Conservation (phyloP, 805 yeast genomes). For the Zygotorulaspora sp. region DNA sequence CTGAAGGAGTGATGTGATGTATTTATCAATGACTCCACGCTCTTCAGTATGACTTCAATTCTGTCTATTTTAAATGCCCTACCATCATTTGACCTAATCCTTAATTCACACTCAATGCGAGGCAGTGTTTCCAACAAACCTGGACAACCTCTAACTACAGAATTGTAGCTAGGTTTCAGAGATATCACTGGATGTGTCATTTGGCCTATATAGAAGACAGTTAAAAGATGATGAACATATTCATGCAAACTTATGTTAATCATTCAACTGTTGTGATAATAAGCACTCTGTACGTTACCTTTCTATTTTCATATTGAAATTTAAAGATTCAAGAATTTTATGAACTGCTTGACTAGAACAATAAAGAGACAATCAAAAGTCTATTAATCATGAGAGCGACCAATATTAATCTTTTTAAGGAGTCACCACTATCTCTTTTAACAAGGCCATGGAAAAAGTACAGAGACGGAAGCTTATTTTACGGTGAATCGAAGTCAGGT, state of each 20-base stretch:
- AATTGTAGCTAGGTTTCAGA: slow-evolving; percentile 47
- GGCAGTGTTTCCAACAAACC: slow-evolving; percentile 62
- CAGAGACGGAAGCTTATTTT: slow-evolving; percentile 78
- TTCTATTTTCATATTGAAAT: neutral
- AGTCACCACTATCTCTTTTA: slow-evolving; percentile 44
- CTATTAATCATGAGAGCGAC: slow-evolving; percentile 63
- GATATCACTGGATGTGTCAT: slow-evolving; percentile 35
- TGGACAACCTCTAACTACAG: slow-evolving; percentile 62
- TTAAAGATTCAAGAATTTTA: too few species aligned
- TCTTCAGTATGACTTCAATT: slow-evolving; percentile 46
- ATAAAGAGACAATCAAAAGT: too few species aligned
- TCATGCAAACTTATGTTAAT: too few species aligned
- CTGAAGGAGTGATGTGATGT: slow-evolving; percentile 24
- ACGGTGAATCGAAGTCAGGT: slow-evolving; percentile 74
- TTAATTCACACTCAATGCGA: slow-evolving; percentile 52
- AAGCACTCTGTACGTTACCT: slow-evolving; percentile 1
- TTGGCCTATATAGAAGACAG: neutral
- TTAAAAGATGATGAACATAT: neutral
- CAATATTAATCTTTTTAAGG: slow-evolving; percentile 43
- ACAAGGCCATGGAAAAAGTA: slow-evolving; percentile 87
- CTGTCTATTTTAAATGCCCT: slow-evolving; percentile 44
- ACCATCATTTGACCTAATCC: slow-evolving; percentile 49
- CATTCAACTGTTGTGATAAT: too few species aligned
- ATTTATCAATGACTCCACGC: slow-evolving; percentile 46
- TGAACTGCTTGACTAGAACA: too few species aligned